phyloP scores from a whole-genome alignment of 2,329 filamentous ascomycete species.

The Colletotrichum brevisporum region DNA sequence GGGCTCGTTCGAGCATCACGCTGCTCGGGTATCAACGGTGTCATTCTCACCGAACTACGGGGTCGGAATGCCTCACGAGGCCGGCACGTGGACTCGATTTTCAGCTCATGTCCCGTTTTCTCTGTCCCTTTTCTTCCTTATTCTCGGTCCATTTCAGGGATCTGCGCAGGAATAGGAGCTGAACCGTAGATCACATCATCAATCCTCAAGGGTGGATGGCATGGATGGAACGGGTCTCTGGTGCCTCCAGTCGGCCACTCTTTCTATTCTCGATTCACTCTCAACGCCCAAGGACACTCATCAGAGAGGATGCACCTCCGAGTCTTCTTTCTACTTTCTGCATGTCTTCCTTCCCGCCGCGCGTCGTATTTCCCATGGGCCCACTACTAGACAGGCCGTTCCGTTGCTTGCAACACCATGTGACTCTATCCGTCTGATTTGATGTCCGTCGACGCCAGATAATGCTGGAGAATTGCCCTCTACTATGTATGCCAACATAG shows the following conservation, averaged over 20 bases:
- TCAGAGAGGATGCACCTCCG: conserved; percentile 11
- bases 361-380: not conserved
- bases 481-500: no score
- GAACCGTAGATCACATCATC: conserved; percentile 6
- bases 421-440: conserved; percentile 14
- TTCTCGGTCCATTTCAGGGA: not conserved
- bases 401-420: not conserved
- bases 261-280: conserved; percentile 20
- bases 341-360: not conserved
- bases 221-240: conserved; percentile 8
- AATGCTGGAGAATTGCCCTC: no score
- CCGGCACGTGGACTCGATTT: conserved; percentile 17
- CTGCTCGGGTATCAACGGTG: conserved; percentile 17
- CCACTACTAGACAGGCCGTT: not conserved
- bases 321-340: conserved; percentile 13
- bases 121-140: not conserved
- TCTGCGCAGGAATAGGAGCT: not conserved
- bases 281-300: conserved; percentile 16
- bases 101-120: not conserved
- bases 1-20: not conserved
- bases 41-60: conserved; percentile 7
- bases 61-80: conserved; percentile 9
- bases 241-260: conserved; percentile 18
- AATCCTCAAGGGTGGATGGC: conserved; percentile 1
- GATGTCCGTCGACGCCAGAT: not conserved